Evolutionary conservation across 2,329 filamentous ascomycete genomes (phyloP).

Genomic region (Aspergillus arachidicola): DNA sequence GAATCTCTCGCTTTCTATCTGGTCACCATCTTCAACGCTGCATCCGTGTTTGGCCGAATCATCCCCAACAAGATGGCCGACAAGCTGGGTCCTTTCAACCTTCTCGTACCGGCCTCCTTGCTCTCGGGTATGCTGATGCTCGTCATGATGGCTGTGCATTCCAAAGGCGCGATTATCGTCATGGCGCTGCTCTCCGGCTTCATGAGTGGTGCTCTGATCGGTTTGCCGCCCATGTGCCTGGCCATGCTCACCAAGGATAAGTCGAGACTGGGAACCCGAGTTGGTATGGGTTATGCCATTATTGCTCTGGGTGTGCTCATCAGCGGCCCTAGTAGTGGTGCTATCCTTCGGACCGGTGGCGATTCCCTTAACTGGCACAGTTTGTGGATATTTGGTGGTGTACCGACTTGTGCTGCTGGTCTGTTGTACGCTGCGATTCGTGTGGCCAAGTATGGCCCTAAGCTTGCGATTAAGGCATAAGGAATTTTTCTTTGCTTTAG

Average conservation of each 20-base stretch:
- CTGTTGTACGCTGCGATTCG: background rate
- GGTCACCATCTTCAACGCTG: slow-evolving; percentile 61
- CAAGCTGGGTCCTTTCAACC: slow-evolving; percentile 53
- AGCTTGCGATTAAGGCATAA: background rate
- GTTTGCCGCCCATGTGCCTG: slow-evolving; percentile 39
- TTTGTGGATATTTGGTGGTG: slow-evolving; percentile 15
- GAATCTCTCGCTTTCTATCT: slow-evolving; percentile 58
- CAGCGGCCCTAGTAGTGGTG: slow-evolving; percentile 34
- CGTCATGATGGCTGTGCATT: slow-evolving; percentile 36
- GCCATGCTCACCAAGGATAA: slow-evolving; percentile 39
- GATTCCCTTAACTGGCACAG: slow-evolving; percentile 1
- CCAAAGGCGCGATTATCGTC: slow-evolving; percentile 34
- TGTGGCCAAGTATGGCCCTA: background rate
- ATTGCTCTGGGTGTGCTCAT: slow-evolving; percentile 28
- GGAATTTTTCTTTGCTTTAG: background rate
- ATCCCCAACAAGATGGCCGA: slow-evolving; percentile 55
- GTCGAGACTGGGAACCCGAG: slow-evolving; percentile 38
- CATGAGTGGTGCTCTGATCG: slow-evolving; percentile 43
- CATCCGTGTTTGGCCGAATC: slow-evolving; percentile 54
- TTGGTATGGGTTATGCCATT: slow-evolving; percentile 37
- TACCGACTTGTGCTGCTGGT: slow-evolving; percentile 4
- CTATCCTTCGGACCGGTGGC: slow-evolving; percentile 21
- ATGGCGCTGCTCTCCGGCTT: slow-evolving; percentile 40
- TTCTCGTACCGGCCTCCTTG: slow-evolving; percentile 29
- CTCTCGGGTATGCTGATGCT: slow-evolving; percentile 36